These are phyloP conservation scores for Ottelia alismoides DNA, from an alignment of 106 monocot genomes.

Conservation along the genomic window DNA sequence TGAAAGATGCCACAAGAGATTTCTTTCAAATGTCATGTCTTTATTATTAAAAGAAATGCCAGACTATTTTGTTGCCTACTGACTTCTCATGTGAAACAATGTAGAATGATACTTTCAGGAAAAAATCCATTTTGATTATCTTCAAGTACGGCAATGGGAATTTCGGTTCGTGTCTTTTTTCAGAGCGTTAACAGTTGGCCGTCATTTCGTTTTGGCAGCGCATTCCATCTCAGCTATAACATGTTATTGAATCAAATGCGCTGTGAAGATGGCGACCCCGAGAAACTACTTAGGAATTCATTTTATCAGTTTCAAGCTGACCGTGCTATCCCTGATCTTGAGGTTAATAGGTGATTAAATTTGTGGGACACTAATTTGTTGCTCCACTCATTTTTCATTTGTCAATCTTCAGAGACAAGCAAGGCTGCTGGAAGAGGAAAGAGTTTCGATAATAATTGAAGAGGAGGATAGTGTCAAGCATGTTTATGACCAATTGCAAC, in stretches of 20 bases:
- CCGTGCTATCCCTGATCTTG: constrained; percentile 89
- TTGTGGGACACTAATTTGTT: no score
- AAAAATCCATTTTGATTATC: no score
- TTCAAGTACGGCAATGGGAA: no score
- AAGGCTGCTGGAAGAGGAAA: constrained; percentile 64
- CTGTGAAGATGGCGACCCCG: constrained; percentile 96
- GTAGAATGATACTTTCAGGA: no score
- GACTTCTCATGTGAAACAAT: no score
- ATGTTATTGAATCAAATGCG: constrained; percentile 98
- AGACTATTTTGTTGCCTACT: no score
- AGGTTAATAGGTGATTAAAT: constrained; percentile 39
- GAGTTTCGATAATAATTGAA: constrained; percentile 88
- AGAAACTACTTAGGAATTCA: constrained; percentile 87
- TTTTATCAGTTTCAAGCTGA: constrained; percentile 99
- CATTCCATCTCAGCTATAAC: constrained; percentile 94
- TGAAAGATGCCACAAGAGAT: no score
- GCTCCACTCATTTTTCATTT: no score
- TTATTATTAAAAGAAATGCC: no score
- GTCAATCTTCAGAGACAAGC: constrained; percentile 59
- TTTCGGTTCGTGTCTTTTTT: no score
- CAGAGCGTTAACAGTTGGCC: not conserved
- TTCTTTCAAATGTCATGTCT: no score
- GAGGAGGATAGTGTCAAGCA: constrained; percentile 86
- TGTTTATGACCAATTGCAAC: constrained; percentile 76
- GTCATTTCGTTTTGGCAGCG: constrained; percentile 24